Base-by-base conservation (phyloP, 2,329 filamentous ascomycete species). In the Phaeosphaeriaceae sp. region DNA sequence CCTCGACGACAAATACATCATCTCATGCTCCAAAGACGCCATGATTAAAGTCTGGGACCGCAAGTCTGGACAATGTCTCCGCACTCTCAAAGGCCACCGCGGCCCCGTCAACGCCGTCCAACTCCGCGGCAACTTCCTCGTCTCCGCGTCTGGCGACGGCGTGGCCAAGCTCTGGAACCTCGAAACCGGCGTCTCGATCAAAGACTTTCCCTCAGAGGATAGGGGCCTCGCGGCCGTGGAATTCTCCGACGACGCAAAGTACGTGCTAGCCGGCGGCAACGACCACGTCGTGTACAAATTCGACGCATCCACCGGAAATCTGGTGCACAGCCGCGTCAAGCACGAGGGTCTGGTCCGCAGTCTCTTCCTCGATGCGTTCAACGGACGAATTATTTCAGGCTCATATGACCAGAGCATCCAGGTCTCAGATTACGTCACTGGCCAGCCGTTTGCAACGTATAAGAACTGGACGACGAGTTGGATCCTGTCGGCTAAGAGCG, bases 101-200 rank as follows among this genome's bases (percentile, higher is more conserved):
- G 95, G 95, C 0, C 95, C 95, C 1, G 95, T 99, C 66, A 99
- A 99, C 73, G 93, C 95, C 1, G 93, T 99, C 5, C 94, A 98
- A 80, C 87, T 99, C 77, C 91, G 94, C 53, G 94, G 93, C 59
- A 94, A 97, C 78, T 89, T 93, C 7, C 89, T 98, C 49, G 93
- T 97, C 27, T 96, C 91, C 48, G 97, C 95, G 73, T 95, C 91
- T 54, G 95, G 95, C 55, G 95, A 99, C 77, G 95, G 95, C 68
- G 86, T 90, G 51, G 93, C 96, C 62, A 96, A 96, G 81, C 84
- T 99, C 57, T 99, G 95, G 95, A 96, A 97, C 75, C 89, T 98
- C 57, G 89, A 92, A 68, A 92, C 91, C 41, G 93, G 93, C 53
- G 89, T 90, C 71, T 92, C 91, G 68, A 91, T 97, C 73, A 93